phyloP scores from a whole-genome alignment of 2,329 filamentous ascomycete species.

The Botrytis squamosa region DNA sequence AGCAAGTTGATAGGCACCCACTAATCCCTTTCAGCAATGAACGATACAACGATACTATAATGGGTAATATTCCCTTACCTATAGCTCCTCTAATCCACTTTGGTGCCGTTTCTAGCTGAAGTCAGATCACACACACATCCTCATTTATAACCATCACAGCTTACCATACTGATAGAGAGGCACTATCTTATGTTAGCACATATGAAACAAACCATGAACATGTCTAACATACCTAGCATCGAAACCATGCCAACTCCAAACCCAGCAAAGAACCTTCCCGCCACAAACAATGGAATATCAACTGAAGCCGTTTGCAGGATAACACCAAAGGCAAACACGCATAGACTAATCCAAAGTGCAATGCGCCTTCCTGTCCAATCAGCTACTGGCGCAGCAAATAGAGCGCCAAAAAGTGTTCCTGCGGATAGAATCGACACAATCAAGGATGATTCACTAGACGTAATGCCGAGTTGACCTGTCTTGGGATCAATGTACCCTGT shows the following conservation, averaged over 20 bases:
- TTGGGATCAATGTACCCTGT: conserved; percentile 49
- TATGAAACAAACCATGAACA: neutral
- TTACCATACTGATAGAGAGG: conserved; percentile 18
- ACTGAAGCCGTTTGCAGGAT: conserved; percentile 64
- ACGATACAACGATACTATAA: too few species aligned
- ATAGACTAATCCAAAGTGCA: conserved; percentile 62
- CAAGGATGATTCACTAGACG: conserved; percentile 56
- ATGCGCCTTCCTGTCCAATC: conserved; percentile 51
- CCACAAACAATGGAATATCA: conserved; percentile 63
- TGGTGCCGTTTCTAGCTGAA: conserved; percentile 9
- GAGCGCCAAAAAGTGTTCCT: conserved; percentile 71
- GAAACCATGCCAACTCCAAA: conserved; percentile 72
- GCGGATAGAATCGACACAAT: conserved; percentile 69
- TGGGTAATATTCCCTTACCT: neutral
- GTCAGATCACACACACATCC: neutral
- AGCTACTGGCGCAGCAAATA: conserved; percentile 43
- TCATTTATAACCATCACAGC: neutral
- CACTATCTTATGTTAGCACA: conserved; percentile 4
- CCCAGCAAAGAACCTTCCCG: conserved; percentile 72
- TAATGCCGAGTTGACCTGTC: conserved; percentile 46
- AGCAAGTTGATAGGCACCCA: conserved; percentile 71
- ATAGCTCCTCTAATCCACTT: conserved; percentile 21
- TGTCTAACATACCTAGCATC: conserved; percentile 49
- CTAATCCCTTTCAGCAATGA: neutral
- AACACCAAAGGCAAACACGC: conserved; percentile 67